Conservation (phyloP, 164 flowering plant species). For the Annona cherimola region DNA sequence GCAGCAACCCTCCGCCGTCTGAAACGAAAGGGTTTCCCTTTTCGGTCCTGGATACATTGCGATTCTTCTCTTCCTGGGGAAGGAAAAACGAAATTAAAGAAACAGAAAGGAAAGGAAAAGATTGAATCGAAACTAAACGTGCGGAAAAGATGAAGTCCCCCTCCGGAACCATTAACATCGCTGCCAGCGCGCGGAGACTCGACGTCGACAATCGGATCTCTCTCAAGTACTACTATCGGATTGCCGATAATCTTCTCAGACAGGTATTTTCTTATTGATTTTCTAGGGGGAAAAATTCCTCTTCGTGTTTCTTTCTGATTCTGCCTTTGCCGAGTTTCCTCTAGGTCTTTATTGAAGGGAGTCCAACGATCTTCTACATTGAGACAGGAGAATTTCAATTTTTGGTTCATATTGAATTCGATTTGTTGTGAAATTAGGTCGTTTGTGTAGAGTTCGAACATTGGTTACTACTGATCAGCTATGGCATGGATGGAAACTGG, state of each 20-base stretch:
- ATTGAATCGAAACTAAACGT: too few relatives aligned
- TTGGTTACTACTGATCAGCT: neutral
- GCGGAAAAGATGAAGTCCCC: constrained; percentile 41
- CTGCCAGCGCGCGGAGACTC: constrained; percentile 50
- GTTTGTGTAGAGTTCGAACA: neutral
- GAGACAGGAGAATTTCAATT: neutral
- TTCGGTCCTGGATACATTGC: neutral
- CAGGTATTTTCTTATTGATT: constrained; percentile 43
- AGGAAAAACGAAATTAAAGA: constrained; percentile 3
- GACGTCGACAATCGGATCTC: constrained; percentile 78
- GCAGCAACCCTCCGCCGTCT: neutral
- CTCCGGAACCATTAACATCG: constrained; percentile 50
- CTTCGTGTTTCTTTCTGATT: neutral
- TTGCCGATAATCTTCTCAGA: constrained; percentile 84
- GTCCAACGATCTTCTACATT: neutral
- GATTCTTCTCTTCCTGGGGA: neutral
- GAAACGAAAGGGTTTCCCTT: neutral
- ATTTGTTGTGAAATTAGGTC: neutral
- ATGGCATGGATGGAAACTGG: neutral
- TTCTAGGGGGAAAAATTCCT: neutral
- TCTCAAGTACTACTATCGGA: constrained; percentile 65
- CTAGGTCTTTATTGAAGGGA: neutral
- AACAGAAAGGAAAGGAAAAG: too few relatives aligned
- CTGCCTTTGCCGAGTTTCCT: neutral
- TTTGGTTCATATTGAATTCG: neutral